These are phyloP conservation scores for Colletotrichum somersetense DNA, from an alignment of 2,329 filamentous ascomycete species.

Conservation along the genomic window DNA sequence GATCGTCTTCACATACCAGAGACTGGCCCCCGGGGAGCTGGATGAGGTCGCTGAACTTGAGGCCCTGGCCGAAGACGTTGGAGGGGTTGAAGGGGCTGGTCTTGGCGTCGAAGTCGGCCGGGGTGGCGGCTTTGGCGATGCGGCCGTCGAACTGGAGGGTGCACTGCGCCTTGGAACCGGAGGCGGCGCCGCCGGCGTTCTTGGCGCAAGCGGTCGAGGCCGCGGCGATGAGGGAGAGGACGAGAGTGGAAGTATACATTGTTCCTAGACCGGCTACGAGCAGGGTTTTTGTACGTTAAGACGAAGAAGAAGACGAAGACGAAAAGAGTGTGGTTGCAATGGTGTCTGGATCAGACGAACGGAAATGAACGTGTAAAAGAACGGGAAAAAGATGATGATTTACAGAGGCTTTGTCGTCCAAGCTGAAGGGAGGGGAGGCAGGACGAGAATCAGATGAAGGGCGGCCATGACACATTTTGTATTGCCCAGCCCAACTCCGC, in stretches of 20 bases:
- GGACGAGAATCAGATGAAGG: constrained; percentile 4
- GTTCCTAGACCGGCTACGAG: constrained; percentile 41
- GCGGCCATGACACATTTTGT: constrained; percentile 23
- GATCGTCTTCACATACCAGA: constrained; percentile 49
- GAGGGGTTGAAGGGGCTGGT: constrained; percentile 62
- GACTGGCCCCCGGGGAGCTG: constrained; percentile 59
- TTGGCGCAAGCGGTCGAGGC: constrained; percentile 18
- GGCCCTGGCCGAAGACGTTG: constrained; percentile 65
- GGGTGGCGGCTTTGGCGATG: constrained; percentile 53
- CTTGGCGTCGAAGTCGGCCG: constrained; percentile 59
- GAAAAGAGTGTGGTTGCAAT: constrained; percentile 36
- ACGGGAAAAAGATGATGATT: constrained; percentile 25
- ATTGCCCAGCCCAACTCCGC: neutral
- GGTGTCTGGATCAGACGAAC: constrained; percentile 35
- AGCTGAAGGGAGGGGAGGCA: too few species aligned
- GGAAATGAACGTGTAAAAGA: constrained; percentile 30
- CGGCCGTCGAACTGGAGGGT: constrained; percentile 62
- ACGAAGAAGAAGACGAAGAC: too few species aligned
- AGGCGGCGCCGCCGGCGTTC: neutral
- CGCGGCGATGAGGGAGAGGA: constrained; percentile 34
- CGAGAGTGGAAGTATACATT: constrained; percentile 38
- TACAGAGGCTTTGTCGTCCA: constrained; percentile 15
- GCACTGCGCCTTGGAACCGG: constrained; percentile 48
- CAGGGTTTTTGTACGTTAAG: neutral
- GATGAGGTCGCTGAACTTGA: constrained; percentile 65